phyloP scores from a whole-genome alignment of 129 eudicot species.

The Centella asiatica region DNA sequence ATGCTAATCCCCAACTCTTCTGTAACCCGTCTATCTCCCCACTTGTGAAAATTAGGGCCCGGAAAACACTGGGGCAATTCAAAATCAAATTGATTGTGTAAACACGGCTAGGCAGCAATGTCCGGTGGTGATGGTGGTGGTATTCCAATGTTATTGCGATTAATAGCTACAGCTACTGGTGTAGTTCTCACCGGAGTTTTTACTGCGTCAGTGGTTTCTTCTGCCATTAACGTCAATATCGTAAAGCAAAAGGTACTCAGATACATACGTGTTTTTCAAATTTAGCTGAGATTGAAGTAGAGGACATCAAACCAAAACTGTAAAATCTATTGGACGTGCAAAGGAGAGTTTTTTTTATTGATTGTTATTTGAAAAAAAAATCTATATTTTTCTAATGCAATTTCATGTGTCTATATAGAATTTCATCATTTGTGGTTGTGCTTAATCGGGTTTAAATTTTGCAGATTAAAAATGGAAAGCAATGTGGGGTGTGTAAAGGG shows the following conservation, averaged over 20 bases:
- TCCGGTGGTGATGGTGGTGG: conserved; percentile 11
- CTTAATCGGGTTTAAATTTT: neutral
- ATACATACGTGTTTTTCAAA: neutral
- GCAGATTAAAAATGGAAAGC: conserved; percentile 30
- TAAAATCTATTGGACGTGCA: no score
- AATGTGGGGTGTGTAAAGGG: conserved; percentile 53
- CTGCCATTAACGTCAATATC: conserved; percentile 25
- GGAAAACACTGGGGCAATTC: no score
- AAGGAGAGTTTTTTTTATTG: neutral
- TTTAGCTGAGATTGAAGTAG: neutral
- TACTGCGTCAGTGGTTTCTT: conserved; percentile 26
- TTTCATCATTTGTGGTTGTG: neutral
- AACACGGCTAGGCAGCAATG: neutral
- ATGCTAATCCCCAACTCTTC: neutral
- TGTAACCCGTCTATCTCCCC: no score
- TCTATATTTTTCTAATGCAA: no score
- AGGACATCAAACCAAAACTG: no score
- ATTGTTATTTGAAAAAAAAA: neutral
- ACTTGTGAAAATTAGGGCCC: no score
- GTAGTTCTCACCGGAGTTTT: conserved; percentile 37
- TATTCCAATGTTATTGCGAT: conserved; percentile 22
- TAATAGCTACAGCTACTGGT: conserved; percentile 39
- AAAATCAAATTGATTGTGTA: neutral
- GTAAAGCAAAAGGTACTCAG: conserved; percentile 26
- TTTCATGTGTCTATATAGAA: no score